These are phyloP conservation scores for Urtica urens DNA, from an alignment of 306 rosid genomes.

Conservation along the genomic window DNA sequence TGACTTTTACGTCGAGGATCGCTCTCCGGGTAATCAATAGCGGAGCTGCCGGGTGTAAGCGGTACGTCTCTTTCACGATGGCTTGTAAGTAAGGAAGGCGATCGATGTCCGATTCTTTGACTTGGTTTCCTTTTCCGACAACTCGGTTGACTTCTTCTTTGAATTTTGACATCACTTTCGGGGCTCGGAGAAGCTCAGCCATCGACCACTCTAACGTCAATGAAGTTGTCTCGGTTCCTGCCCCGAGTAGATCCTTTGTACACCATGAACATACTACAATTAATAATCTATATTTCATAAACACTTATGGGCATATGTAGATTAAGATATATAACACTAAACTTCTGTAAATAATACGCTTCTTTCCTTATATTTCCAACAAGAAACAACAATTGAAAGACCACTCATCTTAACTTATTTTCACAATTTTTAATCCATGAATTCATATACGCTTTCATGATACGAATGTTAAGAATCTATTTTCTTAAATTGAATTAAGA, in stretches of 20 bases:
- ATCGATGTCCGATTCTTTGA: slow-evolving; percentile 13
- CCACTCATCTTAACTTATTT: too few species aligned
- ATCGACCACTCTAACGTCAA: slow-evolving; percentile 23
- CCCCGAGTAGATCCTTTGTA: slow-evolving; percentile 14
- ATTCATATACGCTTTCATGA: too few species aligned
- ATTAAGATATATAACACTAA: too few species aligned
- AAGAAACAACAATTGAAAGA: too few species aligned
- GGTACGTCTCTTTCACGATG: slow-evolving; percentile 20
- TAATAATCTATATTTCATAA: too few species aligned
- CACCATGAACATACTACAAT: too few species aligned
- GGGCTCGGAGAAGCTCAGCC: slow-evolving; percentile 19
- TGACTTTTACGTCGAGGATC: slow-evolving; percentile 4
- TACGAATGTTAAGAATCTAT: too few species aligned
- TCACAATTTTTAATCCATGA: too few species aligned
- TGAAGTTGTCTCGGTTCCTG: slow-evolving; percentile 20
- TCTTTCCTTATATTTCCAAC: too few species aligned
- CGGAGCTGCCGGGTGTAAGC: slow-evolving; percentile 12
- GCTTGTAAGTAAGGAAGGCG: slow-evolving; percentile 23
- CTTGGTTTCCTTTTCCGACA: slow-evolving; percentile 14
- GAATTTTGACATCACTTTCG: slow-evolving; percentile 11
- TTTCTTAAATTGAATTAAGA: too few species aligned
- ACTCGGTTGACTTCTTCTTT: slow-evolving; percentile 7
- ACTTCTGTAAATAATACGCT: too few species aligned
- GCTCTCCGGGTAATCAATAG: slow-evolving; percentile 16
- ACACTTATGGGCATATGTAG: too few species aligned